Evolutionary conservation across 2,329 filamentous ascomycete genomes (phyloP), one percentile per base, ranked within the genome.

Genomic region (Xylaria multiplex): DNA sequence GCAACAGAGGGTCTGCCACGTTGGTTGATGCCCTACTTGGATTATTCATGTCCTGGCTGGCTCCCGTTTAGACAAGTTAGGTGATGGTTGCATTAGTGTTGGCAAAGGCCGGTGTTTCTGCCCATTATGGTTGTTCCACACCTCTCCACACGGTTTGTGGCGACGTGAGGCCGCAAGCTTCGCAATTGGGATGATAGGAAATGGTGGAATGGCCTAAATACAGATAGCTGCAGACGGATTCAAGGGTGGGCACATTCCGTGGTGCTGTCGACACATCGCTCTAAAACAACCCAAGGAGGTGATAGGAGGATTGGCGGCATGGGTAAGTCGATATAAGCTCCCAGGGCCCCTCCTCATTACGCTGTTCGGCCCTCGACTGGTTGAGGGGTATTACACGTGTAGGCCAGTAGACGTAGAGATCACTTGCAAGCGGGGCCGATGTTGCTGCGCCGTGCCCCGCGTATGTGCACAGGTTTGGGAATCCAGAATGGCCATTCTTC

Each of bases 1-100:
- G 56, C 67, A 68, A 65, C 59, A 53, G 70, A 70, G 56, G 61
- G 52, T 22, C 66, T 72, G 74, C 74, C 74, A 76, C 74, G 74
- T 75, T 71, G 69, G 64, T 67, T 69, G 65, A 61, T 73, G 69
- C 67, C 69, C 58, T 70, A 68, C 55, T 55, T 48, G 30, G 53
- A 35, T 27, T 27, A 27, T 27, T 27, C 60, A 37, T 55, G 59
- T 55, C n/a, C 45, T 45, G 50, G 30, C 37, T 58, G 53, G 24
- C 11, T 40, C 57, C 60, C 27, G 55, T 50, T 37, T 27, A 32
- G 57, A 50, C 60, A 30, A 55, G 22, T 30, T 45, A 61, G 52
- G 57, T 50, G 35, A 42, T 50, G 62, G 48, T 43, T 59, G 68
- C 65, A 64, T 62, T 62, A 62, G 67, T 57, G 57, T 35, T 55